Evolutionary conservation across 208 protist genomes (phyloP).

Genomic region (Leishmania major): DNA sequence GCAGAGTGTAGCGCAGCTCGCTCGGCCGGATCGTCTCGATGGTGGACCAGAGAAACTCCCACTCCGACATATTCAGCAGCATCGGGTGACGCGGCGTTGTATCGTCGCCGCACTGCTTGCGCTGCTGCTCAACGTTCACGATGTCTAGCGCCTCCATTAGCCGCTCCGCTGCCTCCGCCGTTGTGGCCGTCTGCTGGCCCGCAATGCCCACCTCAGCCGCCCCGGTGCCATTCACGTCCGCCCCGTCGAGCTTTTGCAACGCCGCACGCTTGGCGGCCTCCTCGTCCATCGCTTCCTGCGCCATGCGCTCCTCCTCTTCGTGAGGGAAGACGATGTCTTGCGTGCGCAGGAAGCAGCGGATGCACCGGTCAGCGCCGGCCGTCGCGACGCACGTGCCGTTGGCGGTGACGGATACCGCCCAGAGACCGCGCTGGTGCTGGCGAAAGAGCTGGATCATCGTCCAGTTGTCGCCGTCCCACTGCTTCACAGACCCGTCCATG

Average conservation of each 20-base stretch:
- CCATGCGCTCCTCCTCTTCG: conserved; percentile 88
- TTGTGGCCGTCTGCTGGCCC: conserved; percentile 69
- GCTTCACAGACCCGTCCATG: conserved; percentile 96
- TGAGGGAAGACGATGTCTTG: conserved; percentile 89
- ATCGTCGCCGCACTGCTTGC: conserved; percentile 59
- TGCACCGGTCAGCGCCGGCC: conserved; percentile 74
- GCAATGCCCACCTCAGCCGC: conserved; percentile 65
- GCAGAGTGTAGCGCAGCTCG: conserved; percentile 83
- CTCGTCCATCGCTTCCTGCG: conserved; percentile 90
- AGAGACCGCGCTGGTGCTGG: conserved; percentile 83
- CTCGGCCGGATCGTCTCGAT: conserved; percentile 83
- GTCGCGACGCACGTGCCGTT: conserved; percentile 86
- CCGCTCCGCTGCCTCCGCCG: conserved; percentile 75
- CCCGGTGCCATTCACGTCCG: conserved; percentile 17
- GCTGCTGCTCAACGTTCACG: conserved; percentile 83
- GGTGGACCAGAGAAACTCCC: conserved; percentile 84
- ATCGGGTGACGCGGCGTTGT: conserved; percentile 62
- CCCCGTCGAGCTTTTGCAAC: conserved; percentile 53
- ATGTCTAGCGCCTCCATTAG: conserved; percentile 90
- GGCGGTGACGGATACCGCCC: conserved; percentile 56
- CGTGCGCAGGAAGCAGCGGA: conserved; percentile 85
- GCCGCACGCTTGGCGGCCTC: conserved; percentile 68
- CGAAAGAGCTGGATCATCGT: conserved; percentile 87
- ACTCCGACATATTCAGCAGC: conserved; percentile 65
- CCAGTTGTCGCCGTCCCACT: conserved; percentile 99